Evolutionary conservation across 352 stramenopile genomes (phyloP).

Genomic region (Globisporangium barbulae): DNA sequence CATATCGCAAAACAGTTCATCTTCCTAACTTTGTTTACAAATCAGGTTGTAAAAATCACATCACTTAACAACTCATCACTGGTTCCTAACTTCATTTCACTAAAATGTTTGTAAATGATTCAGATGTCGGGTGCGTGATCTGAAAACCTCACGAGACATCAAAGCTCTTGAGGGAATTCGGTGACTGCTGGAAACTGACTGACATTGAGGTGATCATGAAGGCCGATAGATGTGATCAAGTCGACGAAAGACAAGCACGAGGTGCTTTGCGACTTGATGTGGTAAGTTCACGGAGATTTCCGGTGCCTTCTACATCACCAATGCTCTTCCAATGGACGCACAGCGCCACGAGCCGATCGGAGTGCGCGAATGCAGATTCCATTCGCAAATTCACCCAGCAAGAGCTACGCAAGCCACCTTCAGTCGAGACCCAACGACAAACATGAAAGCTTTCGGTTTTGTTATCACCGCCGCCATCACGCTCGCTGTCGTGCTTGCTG

Average conservation of each 20-base stretch:
- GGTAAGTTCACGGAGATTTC: background rate
- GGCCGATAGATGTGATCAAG: background rate
- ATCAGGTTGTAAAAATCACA: too few relatives aligned
- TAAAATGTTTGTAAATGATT: too few relatives aligned
- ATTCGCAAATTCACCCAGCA: background rate
- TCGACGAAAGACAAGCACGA: background rate
- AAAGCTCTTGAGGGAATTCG: too few relatives aligned
- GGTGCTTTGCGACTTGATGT: background rate
- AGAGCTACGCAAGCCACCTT: background rate
- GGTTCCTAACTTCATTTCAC: too few relatives aligned
- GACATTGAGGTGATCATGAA: background rate
- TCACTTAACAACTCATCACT: too few relatives aligned
- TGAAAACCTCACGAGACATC: too few relatives aligned
- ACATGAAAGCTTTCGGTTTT: slow-evolving; percentile 24
- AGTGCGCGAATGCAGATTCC: background rate
- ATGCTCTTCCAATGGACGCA: background rate
- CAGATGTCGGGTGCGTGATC: too few relatives aligned
- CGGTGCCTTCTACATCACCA: background rate
- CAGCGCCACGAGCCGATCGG: background rate
- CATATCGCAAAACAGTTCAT: too few relatives aligned
- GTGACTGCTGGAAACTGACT: background rate
- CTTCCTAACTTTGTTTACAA: too few relatives aligned
- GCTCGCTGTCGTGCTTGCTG: slow-evolving; percentile 11
- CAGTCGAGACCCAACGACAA: background rate
- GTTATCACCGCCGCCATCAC: slow-evolving; percentile 12